These are phyloP conservation scores for Parachaetomium inaequale DNA, from an alignment of 495 filamentous ascomycete genomes.

Conservation along the genomic window DNA sequence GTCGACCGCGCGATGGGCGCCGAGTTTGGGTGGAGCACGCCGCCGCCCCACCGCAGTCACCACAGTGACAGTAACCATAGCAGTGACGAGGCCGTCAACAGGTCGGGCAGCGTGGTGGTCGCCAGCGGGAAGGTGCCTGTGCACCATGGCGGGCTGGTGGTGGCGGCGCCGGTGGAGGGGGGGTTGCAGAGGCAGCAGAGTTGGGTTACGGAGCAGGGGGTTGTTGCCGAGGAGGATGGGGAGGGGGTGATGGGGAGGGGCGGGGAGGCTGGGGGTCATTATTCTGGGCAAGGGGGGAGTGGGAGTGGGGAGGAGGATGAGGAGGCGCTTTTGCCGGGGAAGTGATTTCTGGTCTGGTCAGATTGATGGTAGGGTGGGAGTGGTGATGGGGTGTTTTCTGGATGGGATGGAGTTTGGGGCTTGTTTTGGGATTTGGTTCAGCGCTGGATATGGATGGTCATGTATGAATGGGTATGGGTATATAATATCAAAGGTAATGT, in stretches of 20 bases:
- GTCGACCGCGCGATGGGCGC: conserved; percentile 36
- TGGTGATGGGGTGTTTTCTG: not conserved
- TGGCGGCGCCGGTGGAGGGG: not conserved
- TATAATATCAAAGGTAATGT: not conserved
- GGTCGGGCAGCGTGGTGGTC: conserved; percentile 29
- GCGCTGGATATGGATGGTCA: not conserved
- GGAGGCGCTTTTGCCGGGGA: conserved; percentile 4
- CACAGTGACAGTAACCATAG: too few species aligned
- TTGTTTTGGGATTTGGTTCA: not conserved
- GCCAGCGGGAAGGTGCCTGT: conserved; percentile 18
- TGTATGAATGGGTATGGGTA: not conserved
- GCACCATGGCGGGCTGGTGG: not conserved
- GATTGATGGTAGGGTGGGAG: not conserved
- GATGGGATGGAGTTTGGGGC: conserved; percentile 7
- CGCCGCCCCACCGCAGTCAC: too few species aligned
- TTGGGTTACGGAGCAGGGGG: conserved; percentile 25
- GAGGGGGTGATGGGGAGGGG: conserved; percentile 17
- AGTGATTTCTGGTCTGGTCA: not conserved
- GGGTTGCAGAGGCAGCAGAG: conserved; percentile 21
- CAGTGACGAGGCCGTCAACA: not conserved
- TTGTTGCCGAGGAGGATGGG: conserved; percentile 12
- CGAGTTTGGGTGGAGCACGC: conserved; percentile 40
- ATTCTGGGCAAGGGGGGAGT: conserved; percentile 12
- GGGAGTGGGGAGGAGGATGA: conserved; percentile 9
- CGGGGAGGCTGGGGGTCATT: conserved; percentile 13